Evolutionary conservation across 768 basidiomycete genomes (phyloP), one percentile per base, ranked within the genome.

Genomic region (Pleurotus citrinopileatus): DNA sequence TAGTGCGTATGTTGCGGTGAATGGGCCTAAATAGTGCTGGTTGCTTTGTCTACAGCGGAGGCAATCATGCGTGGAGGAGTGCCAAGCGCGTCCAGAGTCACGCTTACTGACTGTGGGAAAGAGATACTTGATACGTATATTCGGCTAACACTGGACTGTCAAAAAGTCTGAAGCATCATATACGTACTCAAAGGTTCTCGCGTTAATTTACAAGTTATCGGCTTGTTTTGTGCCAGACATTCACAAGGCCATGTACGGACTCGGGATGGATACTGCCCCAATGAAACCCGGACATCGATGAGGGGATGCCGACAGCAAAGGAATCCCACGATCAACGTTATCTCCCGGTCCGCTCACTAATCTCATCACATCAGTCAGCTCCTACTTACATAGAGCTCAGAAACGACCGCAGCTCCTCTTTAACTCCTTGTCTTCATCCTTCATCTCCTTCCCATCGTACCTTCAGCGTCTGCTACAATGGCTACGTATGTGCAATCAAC

Each of bases 401-500:
- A 44, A 22, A 13, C 48, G 28, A 51, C 28, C 48, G n/a, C 32
- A 34, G 32, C 32, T 37, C 48, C 48, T 51, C 48, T 51, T 51
- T 38, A 51, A 38, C 48, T 51, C 48, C 48, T 51, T 51, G 34
- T 34, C 48, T 25, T n/a, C 23, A 19, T 17, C 48, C 34, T 36
- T 34, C 48, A 51, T 51, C 48, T 71, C 65, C 67, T 68, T 60
- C 61, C 63, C 62, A 63, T 66, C 61, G 64, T 68, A 64, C 65
- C 59, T 62, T 65, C 58, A 64, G 63, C 62, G 60, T 69, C 60
- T 67, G 61, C 64, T 79, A 60, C 76, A 74, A 69, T 78, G 67
- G 63, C 67, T 62, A 73, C 66, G 81, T 83, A 71, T 59, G 84
- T 81, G 68, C n/a, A n/a, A n/a, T n/a, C n/a, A n/a, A n/a, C n/a